phyloP scores from a whole-genome alignment of 1,284 basidiomycete species.

The Apiotrichum brassicae region DNA sequence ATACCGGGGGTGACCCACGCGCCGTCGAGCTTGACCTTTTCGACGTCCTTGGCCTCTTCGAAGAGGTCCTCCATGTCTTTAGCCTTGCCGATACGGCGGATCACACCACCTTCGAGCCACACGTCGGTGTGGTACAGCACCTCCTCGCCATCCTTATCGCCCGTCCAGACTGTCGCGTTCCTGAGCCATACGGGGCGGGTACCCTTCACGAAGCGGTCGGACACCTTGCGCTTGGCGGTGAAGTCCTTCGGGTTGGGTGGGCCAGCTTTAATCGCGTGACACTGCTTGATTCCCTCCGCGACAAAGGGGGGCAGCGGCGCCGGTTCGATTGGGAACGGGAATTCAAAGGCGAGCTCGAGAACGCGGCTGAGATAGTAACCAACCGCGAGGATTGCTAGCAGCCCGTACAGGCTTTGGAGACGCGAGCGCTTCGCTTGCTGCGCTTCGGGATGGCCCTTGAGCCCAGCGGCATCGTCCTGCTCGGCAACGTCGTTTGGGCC shows the following conservation, averaged over 20 bases:
- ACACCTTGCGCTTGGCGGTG: slow-evolving; percentile 51
- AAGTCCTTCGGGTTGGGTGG: slow-evolving; percentile 46
- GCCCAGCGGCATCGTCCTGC: neutral
- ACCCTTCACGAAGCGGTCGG: slow-evolving; percentile 64
- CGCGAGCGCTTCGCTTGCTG: neutral
- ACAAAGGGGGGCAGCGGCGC: slow-evolving; percentile 25
- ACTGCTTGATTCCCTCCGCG: slow-evolving; percentile 37
- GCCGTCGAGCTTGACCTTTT: slow-evolving; percentile 46
- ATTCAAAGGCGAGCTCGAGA: neutral
- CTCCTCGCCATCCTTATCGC: slow-evolving; percentile 57
- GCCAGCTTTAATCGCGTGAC: slow-evolving; percentile 28
- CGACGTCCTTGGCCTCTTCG: slow-evolving; percentile 15
- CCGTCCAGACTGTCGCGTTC: slow-evolving; percentile 76
- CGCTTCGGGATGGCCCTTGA: neutral
- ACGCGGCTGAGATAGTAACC: neutral
- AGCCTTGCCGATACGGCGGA: slow-evolving; percentile 43
- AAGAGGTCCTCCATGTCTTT: slow-evolving; percentile 15
- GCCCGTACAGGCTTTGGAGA: neutral
- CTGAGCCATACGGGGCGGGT: slow-evolving; percentile 62
- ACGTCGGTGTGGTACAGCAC: slow-evolving; percentile 53
- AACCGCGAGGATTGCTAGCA: neutral
- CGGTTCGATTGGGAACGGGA: slow-evolving; percentile 10
- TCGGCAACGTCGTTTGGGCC: neutral
- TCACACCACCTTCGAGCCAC: slow-evolving; percentile 49
- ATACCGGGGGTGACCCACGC: slow-evolving; percentile 53